Evolutionary conservation across 2,329 filamentous ascomycete species (phyloP).

Genomic region (Apiospora phragmitis): DNA sequence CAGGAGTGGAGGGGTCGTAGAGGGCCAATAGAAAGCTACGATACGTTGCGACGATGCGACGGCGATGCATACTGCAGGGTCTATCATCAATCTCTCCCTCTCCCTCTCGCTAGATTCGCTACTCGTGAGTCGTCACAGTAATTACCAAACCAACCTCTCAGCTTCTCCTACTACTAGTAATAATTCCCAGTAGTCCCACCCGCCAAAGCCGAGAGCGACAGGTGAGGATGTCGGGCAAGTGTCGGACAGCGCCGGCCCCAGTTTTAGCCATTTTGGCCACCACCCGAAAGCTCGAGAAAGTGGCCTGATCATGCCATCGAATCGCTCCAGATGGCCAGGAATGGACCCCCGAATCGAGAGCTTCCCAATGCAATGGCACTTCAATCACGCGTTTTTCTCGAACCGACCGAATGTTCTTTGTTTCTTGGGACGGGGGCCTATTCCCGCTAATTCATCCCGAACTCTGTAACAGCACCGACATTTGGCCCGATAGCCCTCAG

Average conservation of each 20-base stretch:
- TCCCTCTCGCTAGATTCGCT: background rate
- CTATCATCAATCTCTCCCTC: background rate
- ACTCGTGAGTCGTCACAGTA: background rate
- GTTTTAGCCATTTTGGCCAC: background rate
- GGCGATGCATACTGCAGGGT: background rate
- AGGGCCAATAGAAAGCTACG: background rate
- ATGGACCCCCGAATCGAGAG: background rate
- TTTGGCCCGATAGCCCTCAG: background rate
- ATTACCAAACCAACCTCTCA: background rate
- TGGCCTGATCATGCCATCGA: background rate
- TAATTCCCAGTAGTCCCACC: too few relatives aligned
- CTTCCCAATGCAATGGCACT: background rate
- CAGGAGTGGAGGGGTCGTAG: background rate
- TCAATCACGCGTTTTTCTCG: background rate
- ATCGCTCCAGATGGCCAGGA: background rate
- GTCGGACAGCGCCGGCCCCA: slow-evolving; percentile 6
- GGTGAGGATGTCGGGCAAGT: background rate
- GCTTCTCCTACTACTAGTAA: background rate
- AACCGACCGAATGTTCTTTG: background rate
- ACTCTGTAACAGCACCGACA: background rate
- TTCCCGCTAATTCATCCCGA: background rate
- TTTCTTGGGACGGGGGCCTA: background rate
- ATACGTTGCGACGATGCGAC: background rate
- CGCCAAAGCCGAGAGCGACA: background rate
- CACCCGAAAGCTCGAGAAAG: background rate